Base-by-base conservation (phyloP, 1,139 yeast genomes). In the Taphrina confusa region DNA sequence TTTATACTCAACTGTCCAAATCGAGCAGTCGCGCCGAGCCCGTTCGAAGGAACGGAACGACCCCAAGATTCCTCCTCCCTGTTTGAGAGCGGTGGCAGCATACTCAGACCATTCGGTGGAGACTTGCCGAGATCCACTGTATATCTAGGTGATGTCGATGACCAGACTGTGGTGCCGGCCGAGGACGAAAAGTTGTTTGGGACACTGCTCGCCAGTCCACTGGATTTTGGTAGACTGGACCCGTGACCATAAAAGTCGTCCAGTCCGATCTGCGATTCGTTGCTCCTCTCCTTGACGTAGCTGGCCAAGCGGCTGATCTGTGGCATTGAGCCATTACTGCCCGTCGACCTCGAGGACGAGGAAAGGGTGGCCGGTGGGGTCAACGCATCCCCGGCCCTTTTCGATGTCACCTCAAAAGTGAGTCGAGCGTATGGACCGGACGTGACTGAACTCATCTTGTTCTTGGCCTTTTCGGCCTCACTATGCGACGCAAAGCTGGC, bases 291-390 rank as follows among this genome's bases (percentile, higher is more conserved):
- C 58, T 54, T 54, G 36, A 54, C 58, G 28, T 54, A 54, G 44
- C 58, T 54, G 20, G 58, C 39, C 9, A 54, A 36, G 2, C 58
- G 58, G 18, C 58, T 54, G 42, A 47, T 47, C 1, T 54, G 58
- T 14, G 49, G 58, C 58, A 54, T 42, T 33, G 58, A 54, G 3
- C 58, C 58, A 14, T 34, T 44, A 40, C 58, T 54, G 2, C 51
- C 51, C 4, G 58, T 44, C n/a, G 58, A 54, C n/a, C 45, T 31
- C 11, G 51, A 42, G 44, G 51, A 42, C 18, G 58, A 31, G n/a
- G 58, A 54, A 9, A 54, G 34, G 11, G 58, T 54, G 23, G 58
- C 58, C 12, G 58, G 58, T 22, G 58, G 58, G 1, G 58, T 54
- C 18, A 46, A 36, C 58, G 44, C 25, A 16, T 54, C 51, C 8